Conservation (phyloP, 2,329 filamentous ascomycete genomes). For the Sporothrix curviconia region DNA sequence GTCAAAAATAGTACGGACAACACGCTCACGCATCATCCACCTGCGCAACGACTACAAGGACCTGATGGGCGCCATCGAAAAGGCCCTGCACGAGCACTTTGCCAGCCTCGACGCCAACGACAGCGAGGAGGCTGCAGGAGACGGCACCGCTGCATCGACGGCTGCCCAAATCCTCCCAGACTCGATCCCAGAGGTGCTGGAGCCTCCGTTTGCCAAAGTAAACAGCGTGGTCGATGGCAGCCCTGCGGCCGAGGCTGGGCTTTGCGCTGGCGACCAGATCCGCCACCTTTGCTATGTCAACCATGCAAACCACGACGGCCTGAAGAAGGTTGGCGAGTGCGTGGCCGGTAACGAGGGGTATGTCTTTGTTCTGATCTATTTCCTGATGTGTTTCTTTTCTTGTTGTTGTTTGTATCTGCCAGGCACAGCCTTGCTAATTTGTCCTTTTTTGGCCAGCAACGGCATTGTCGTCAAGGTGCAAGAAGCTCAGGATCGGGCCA, state of each 20-base stretch:
- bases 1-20: slow-evolving; percentile 72
- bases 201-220: slow-evolving; percentile 73
- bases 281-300: slow-evolving; percentile 81
- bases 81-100: slow-evolving; percentile 82
- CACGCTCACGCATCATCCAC: slow-evolving; percentile 78
- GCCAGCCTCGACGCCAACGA: slow-evolving; percentile 55
- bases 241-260: slow-evolving; percentile 74
- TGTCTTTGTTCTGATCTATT: no score
- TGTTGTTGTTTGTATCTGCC: neutral
- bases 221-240: slow-evolving; percentile 73
- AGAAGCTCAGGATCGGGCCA: slow-evolving; percentile 38
- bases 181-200: slow-evolving; percentile 30
- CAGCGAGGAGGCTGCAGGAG: slow-evolving; percentile 22
- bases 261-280: slow-evolving; percentile 74
- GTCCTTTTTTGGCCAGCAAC: slow-evolving; percentile 27
- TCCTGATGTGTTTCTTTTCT: slow-evolving; percentile 53
- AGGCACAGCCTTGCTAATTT: neutral
- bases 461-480: slow-evolving; percentile 63
- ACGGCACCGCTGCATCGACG: slow-evolving; percentile 14
- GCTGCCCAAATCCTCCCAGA: slow-evolving; percentile 24
- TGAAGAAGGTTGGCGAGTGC: slow-evolving; percentile 79
- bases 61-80: slow-evolving; percentile 77
- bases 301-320: slow-evolving; percentile 74
- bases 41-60: slow-evolving; percentile 91
- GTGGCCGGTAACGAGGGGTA: slow-evolving; percentile 84